Conservation (phyloP, 73 alveolate genomes). For the Blepharisma stoltei region DNA sequence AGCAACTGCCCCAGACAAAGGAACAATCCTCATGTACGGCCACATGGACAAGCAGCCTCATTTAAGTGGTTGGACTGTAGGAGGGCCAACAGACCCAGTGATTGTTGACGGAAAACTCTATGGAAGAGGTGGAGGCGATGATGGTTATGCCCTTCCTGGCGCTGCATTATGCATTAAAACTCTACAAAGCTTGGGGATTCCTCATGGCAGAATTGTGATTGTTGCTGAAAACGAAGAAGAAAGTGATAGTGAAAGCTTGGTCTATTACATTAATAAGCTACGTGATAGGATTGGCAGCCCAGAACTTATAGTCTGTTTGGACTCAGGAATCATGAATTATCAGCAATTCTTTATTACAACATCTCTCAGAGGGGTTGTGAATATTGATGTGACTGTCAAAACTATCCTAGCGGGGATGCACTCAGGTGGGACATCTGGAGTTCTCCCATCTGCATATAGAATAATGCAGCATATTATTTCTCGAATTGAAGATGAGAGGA, state of each 20-base stretch:
- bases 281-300: constrained; percentile 51
- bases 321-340: constrained; percentile 49
- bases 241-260: constrained; percentile 65
- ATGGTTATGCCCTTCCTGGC: constrained; percentile 84
- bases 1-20: constrained; percentile 34
- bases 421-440: constrained; percentile 70
- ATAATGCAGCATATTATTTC: constrained; percentile 70
- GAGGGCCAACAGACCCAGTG: constrained; percentile 65
- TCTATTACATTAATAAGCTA: constrained; percentile 49
- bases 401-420: constrained; percentile 43
- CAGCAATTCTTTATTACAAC: constrained; percentile 20
- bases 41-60: constrained; percentile 81
- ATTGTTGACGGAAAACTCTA: constrained; percentile 68
- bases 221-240: constrained; percentile 84
- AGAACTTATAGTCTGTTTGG: constrained; percentile 67
- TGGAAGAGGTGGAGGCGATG: constrained; percentile 94
- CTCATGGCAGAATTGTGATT: constrained; percentile 68
- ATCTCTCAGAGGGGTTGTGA: constrained; percentile 37
- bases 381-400: constrained; percentile 31
- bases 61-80: constrained; percentile 74
- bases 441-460: constrained; percentile 79
- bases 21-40: constrained; percentile 70
- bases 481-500: constrained; percentile 80
- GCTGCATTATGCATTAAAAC: constrained; percentile 77
- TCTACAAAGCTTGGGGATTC: constrained; percentile 57